Conservation (phyloP, 371 early-diverging fungal genomes). For the Dinochytrium kinnereticum region DNA sequence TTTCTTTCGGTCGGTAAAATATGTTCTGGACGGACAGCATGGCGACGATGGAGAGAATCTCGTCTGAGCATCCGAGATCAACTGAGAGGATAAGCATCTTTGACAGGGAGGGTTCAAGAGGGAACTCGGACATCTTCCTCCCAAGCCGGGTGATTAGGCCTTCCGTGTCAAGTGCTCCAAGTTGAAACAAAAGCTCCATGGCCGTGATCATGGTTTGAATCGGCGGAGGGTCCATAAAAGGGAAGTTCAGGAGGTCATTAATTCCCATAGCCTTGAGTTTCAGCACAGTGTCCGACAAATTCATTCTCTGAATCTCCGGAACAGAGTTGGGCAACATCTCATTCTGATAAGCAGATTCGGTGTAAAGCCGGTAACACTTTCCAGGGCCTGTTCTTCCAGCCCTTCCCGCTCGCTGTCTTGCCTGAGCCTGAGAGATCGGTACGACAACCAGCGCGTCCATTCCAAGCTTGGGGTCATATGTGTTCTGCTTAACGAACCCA, state of each 20-base stretch:
- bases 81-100: constrained; percentile 92
- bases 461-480: constrained; percentile 92
- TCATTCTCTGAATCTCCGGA: constrained; percentile 98
- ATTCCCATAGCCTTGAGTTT: constrained; percentile 96
- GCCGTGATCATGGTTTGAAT: constrained; percentile 92
- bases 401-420: constrained; percentile 97
- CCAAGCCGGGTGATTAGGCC: constrained; percentile 93
- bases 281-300: constrained; percentile 90
- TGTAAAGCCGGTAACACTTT: constrained; percentile 94
- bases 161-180: constrained; percentile 95
- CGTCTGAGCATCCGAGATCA: constrained; percentile 93
- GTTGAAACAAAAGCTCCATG: constrained; percentile 87
- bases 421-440: constrained; percentile 96
- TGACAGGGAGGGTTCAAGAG: constrained; percentile 90
- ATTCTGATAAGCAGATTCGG: constrained; percentile 92
- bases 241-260: constrained; percentile 93
- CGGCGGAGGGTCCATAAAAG: constrained; percentile 98
- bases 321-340: constrained; percentile 95
- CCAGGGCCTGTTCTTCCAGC: constrained; percentile 98
- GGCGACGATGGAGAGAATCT: constrained; percentile 94
- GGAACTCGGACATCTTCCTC: constrained; percentile 97
- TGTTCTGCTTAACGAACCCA: constrained; percentile 97
- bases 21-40: constrained; percentile 95
- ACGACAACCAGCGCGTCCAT: constrained; percentile 94
- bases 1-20: constrained; percentile 96